Evolutionary conservation across 495 filamentous ascomycete genomes (phyloP).

Genomic region (Amphirosellinia nigrospora): DNA sequence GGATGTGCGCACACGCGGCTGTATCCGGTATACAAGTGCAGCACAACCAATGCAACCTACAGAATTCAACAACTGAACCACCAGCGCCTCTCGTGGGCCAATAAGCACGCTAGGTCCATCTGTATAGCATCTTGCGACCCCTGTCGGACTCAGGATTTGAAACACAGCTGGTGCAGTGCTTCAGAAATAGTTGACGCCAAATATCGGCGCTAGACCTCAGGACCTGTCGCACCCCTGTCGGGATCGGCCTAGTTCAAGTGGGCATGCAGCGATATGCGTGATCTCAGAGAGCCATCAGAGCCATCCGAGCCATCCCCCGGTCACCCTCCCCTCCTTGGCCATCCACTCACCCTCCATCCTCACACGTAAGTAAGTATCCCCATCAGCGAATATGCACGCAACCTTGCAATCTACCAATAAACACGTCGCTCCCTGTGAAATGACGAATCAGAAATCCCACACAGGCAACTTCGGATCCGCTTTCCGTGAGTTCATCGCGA

Average conservation of each 20-base stretch:
- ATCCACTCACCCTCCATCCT: slow-evolving; percentile 13
- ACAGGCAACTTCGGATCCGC: slow-evolving; percentile 20
- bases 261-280: not conserved
- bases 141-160: slow-evolving; percentile 25
- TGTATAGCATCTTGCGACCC: not conserved
- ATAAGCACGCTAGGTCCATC: slow-evolving; percentile 1
- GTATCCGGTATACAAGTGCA: not conserved
- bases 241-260: slow-evolving; percentile 15
- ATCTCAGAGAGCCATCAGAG: no score
- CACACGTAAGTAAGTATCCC: not conserved
- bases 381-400: slow-evolving; percentile 13
- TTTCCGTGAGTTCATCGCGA: slow-evolving; percentile 17
- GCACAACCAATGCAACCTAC: not conserved
- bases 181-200: slow-evolving; percentile 29
- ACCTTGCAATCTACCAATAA: slow-evolving; percentile 8
- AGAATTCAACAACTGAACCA: not conserved
- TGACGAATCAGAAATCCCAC: slow-evolving; percentile 17
- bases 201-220: slow-evolving; percentile 26
- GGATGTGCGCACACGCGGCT: not conserved
- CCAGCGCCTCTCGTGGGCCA: slow-evolving; percentile 22
- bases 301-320: not conserved
- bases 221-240: slow-evolving; percentile 17
- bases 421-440: not conserved
- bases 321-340: not conserved
- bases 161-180: slow-evolving; percentile 30